Evolutionary conservation across 1,284 basidiomycete genomes (phyloP), one percentile per base, ranked within the genome.

Genomic region (Kwoniella shivajii): DNA sequence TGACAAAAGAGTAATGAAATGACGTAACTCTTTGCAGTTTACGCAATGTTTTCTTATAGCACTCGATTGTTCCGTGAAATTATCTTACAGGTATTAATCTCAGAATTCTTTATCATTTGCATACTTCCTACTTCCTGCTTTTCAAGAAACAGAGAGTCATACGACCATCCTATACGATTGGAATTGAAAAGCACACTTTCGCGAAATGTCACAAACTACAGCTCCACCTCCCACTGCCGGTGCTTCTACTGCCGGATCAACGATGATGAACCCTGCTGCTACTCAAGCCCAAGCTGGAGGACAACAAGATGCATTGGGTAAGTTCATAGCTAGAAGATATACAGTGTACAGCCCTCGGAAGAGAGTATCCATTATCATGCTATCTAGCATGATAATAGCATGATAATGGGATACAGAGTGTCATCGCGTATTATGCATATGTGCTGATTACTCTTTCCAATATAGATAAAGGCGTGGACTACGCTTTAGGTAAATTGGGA

Each of bases 401-500:
- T 29, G 24, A 29, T 18, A 6, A n/a, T n/a, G 11, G 13, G 27
- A 37, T 26, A n/a, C 20, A 27, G 4, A 22, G 24, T 14, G 11
- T 24, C 38, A 45, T 45, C 9, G 30, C 43, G 16, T 14, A 9
- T 6, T 9, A 45, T 6, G 16, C 43, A 11, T 20, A 9, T 45
- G 10, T 11, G 16, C 43, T 27, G n/a, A n/a, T 18, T 38, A 13
- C 10, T n/a, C n/a, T 38, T 18, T 9, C 6, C 18, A 6, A n/a
- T 7, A 16, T 16, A 75, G 73, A 75, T 66, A 74, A 74, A 59
- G 78, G 77, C 50, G 65, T 79, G 56, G 67, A 66, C 53, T 6
- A 45, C 1, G 41, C 64, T 13, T 59, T 76, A 41, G 63, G 62
- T 29, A 59, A 65, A 42, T 41, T 64, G 18, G 78, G 78, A 30